Evolutionary conservation across 148 eudicot species (phyloP).

Genomic region (Spergularia bocconei): DNA sequence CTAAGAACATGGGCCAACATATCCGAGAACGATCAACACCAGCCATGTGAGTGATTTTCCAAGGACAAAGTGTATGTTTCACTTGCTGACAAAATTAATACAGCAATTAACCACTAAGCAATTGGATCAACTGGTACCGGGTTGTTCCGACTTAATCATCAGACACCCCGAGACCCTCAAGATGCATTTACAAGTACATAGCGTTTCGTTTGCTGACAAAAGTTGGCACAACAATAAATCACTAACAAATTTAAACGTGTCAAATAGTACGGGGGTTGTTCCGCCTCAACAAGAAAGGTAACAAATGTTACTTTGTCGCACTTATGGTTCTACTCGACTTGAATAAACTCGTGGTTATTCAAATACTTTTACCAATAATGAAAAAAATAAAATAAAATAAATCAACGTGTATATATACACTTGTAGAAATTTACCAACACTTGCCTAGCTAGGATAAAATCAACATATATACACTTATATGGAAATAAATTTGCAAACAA

Average conservation of each 20-base stretch:
- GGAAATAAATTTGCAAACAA: neutral
- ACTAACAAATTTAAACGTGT: no score
- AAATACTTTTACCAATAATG: no score
- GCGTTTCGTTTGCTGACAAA: no score
- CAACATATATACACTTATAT: neutral
- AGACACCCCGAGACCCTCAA: neutral
- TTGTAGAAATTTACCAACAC: neutral
- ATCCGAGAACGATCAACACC: neutral
- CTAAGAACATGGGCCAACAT: neutral
- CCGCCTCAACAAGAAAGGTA: no score
- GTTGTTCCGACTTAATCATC: neutral
- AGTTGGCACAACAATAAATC: no score
- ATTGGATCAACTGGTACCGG: neutral
- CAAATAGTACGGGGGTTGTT: no score
- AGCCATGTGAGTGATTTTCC: conserved; percentile 7
- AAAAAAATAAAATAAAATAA: no score
- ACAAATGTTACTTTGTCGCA: no score
- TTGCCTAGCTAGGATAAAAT: neutral
- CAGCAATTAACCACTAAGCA: neutral
- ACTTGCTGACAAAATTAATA: neutral
- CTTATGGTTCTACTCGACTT: no score
- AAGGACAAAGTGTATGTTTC: neutral
- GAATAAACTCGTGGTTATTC: no score
- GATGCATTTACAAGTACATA: neutral
- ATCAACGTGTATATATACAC: neutral